Percentiles rank a stretch among this genome's conserved stretches.
phyloP scores from a whole-genome alignment of 1,139 yeast genomes.

The Taphrina sp. region DNA sequence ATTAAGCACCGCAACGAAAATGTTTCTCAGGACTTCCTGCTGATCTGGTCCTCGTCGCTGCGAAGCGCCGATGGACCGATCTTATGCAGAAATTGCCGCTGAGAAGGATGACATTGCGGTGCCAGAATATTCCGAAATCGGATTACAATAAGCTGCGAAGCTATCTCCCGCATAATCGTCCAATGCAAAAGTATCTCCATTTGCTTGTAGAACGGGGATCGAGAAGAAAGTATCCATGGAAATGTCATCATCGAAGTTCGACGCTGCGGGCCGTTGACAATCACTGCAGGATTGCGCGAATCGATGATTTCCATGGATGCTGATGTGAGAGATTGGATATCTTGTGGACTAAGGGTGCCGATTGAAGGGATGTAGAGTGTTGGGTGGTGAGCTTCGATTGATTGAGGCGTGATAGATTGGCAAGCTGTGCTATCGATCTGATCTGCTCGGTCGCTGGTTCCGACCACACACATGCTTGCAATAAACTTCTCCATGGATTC shows the following conservation, averaged over 20 bases:
- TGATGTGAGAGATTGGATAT: conserved; percentile 1
- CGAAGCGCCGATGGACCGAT: conserved; percentile 14
- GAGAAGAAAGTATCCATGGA: conserved; percentile 15
- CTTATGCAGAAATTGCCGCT: conserved; percentile 14
- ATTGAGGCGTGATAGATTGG: no score
- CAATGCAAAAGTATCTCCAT: conserved; percentile 15
- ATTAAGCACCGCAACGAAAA: no score
- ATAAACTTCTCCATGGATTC: conserved; percentile 21
- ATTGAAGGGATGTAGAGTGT: no score
- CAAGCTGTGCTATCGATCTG: no score
- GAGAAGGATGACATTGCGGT: conserved; percentile 6
- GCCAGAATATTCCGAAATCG: no score
- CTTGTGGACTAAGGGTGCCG: conserved; percentile 9
- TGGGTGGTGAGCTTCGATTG: no score
- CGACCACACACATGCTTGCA: no score
- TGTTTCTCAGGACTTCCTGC: no score
- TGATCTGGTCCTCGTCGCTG: conserved; percentile 30
- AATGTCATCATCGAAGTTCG: conserved; percentile 5
- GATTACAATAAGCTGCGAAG: no score
- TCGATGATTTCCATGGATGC: conserved; percentile 15
- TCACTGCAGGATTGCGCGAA: conserved; percentile 33
- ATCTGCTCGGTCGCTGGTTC: no score
- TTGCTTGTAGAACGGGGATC: conserved; percentile 10
- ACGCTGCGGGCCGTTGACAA: conserved; percentile 32
- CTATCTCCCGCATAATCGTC: conserved; percentile 16